Evolutionary conservation across 768 basidiomycete species (phyloP), one percentile per base, ranked within the genome.

Genomic region (Basidioascus undulatus): DNA sequence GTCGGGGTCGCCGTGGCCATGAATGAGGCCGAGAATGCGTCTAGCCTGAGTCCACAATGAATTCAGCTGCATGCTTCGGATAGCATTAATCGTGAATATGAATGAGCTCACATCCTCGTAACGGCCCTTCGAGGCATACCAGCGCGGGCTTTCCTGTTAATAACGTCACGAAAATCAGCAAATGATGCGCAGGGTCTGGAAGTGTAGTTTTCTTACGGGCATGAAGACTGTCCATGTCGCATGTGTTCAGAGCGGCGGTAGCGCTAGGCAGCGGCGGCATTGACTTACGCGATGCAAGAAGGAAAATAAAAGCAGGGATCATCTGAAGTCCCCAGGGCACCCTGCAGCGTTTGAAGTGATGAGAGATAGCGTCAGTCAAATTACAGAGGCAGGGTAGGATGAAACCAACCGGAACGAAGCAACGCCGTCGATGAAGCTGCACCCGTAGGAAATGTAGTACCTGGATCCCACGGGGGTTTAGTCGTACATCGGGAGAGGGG

Each of bases 251-350:
- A 38, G 19, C 12, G 15, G 21, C 42, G 23, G n/a, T n/a, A n/a
- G n/a, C n/a, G n/a, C 33, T 27, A 3, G 23, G 39, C 5, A 42
- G 6, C 12, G 20, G n/a, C n/a, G n/a, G n/a, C 41, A 51, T 49
- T 46, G 74, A 26, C 16, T 31, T n/a, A 9, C n/a, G 3, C 44
- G 73, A 0, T 73, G 75, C 63, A 77, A 74, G 46, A 65, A 44
- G 42, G 43, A 43, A 75, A 81, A 82, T 41, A 43, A 77, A 65
- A 6, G 74, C 79, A 19, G 77, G 77, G 39, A 82, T 77, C 62
- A 75, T 66, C 53, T 80, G 78, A 2, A 46, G 35, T 3, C 13
- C 47, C 47, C 47, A 48, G 5, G 47, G 39, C 4, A 47, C 11
- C 2, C 41, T 21, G 35, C n/a, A 37, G 11, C 12, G 16, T 7